Conservation (phyloP, 176 grass and related monocot genomes). For the Oryza rufipogon region DNA sequence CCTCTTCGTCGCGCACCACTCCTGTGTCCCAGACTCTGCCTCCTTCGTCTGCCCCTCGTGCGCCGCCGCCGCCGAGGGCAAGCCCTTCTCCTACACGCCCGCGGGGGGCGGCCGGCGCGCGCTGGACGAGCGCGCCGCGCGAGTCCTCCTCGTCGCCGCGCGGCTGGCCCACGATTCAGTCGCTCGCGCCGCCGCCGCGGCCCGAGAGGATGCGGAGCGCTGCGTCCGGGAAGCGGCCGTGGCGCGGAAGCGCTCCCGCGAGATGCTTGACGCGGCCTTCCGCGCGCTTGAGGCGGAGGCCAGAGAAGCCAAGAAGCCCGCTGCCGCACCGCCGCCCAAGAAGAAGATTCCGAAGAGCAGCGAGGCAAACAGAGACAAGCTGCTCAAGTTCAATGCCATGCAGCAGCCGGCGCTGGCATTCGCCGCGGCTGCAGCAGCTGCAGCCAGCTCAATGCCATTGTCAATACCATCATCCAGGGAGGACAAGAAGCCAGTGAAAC, state of each 20-base stretch:
- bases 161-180: conserved; percentile 62
- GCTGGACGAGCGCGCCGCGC: conserved; percentile 44
- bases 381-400: conserved; percentile 52
- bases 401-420: conserved; percentile 51
- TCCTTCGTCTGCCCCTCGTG: conserved; percentile 57
- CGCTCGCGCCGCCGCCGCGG: conserved; percentile 45
- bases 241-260: conserved; percentile 66
- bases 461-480: conserved; percentile 24
- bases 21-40: conserved; percentile 47
- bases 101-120: background rate
- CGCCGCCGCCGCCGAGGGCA: conserved; percentile 37
- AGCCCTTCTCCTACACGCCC: conserved; percentile 41
- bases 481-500: conserved; percentile 41
- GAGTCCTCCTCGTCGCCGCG: conserved; percentile 68
- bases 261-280: conserved; percentile 65
- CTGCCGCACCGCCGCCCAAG: conserved; percentile 20
- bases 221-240: conserved; percentile 60
- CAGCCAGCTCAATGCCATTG: conserved; percentile 41
- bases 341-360: conserved; percentile 48
- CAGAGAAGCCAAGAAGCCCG: conserved; percentile 23
- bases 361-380: conserved; percentile 45
- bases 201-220: conserved; percentile 63
- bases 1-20: conserved; percentile 56
- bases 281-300: conserved; percentile 51
- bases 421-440: conserved; percentile 34